Evolutionary conservation across 2,329 filamentous ascomycete genomes (phyloP), one percentile per base, ranked within the genome.

Genomic region (Davidsoniella australis): DNA sequence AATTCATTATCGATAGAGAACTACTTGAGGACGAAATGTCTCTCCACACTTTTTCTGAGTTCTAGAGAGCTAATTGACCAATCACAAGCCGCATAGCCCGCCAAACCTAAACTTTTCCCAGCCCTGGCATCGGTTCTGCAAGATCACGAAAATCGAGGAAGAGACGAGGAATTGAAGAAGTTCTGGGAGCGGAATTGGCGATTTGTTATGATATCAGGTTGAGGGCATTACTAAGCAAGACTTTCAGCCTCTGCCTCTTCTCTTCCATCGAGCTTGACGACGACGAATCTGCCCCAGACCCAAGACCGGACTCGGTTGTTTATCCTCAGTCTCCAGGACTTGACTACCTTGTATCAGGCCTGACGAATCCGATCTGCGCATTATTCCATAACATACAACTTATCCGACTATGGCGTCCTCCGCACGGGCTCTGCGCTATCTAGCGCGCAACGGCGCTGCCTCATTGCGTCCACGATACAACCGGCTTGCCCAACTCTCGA

Each of bases 391-490:
- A 33, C 6, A 33, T 5, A 9, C 6, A 23, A 9, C 6, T 5
- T 33, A 9, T 5, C 6, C 29, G 29, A 49, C n/a, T 5, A 52
- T 52, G 50, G 50, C 50, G 20, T 5, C 24, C 10, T 41, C 33
- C 7, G 36, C 50, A 12, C 47, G 43, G 8, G 37, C 36, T n/a
- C 24, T 51, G 33, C 45, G 49, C 36, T 14, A 18, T 1, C 23
- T 51, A 1, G 18, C 38, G 45, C 49, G 36, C 41, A 17, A 18
- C 16, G 33, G 29, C 3, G 12, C 41, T 10, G 37, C 23, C 23
- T 43, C 49, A 2, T 8, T n/a, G 12, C 26, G 17, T 9, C 24
- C 24, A 14, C 43, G 8, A 17, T 18, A 41, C 16, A 23, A 16
- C 47, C 16, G 14, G 23, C 2, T 14, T 36, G 4, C 10, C 36